Conservation (phyloP, 2,329 filamentous ascomycete genomes). For the Camillea tinctor region DNA sequence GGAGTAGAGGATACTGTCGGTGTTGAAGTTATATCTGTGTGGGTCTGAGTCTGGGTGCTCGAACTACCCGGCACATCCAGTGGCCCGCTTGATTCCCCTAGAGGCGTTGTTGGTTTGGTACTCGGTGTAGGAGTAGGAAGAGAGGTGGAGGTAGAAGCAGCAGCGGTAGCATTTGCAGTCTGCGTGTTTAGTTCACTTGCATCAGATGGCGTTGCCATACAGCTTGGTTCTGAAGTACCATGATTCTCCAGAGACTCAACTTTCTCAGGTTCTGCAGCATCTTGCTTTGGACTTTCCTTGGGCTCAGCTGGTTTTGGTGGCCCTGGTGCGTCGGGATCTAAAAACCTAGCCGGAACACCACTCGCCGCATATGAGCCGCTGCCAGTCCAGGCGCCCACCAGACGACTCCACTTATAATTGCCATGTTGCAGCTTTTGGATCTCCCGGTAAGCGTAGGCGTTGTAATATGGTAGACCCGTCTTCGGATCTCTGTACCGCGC, state of each 20-base stretch:
- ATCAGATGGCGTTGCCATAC: neutral
- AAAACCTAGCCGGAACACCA: constrained; percentile 79
- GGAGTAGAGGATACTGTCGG: neutral
- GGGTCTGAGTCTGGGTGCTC: too few species aligned
- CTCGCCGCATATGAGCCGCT: constrained; percentile 60
- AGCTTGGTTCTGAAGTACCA: neutral
- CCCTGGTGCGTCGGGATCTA: constrained; percentile 38
- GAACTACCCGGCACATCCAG: neutral
- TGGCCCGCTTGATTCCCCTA: neutral
- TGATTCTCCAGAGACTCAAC: constrained; percentile 7
- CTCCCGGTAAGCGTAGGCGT: constrained; percentile 76
- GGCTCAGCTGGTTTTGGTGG: constrained; percentile 22
- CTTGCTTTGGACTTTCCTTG: constrained; percentile 10
- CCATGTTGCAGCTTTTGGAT: constrained; percentile 72
- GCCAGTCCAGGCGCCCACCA: constrained; percentile 83
- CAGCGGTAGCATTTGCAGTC: neutral
- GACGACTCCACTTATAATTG: constrained; percentile 77
- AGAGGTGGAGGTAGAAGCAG: neutral
- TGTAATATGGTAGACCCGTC: constrained; percentile 80
- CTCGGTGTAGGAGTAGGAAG: neutral
- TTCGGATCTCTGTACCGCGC: constrained; percentile 83
- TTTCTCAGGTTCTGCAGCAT: constrained; percentile 1
- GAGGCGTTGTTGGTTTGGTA: neutral
- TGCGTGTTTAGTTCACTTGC: neutral
- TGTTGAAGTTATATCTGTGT: neutral